Percentiles rank a stretch among this genome's conserved stretches.
Evolutionary conservation across 2,329 filamentous ascomycete genomes (phyloP).

Genomic region (Raffaelea ambrosiae): DNA sequence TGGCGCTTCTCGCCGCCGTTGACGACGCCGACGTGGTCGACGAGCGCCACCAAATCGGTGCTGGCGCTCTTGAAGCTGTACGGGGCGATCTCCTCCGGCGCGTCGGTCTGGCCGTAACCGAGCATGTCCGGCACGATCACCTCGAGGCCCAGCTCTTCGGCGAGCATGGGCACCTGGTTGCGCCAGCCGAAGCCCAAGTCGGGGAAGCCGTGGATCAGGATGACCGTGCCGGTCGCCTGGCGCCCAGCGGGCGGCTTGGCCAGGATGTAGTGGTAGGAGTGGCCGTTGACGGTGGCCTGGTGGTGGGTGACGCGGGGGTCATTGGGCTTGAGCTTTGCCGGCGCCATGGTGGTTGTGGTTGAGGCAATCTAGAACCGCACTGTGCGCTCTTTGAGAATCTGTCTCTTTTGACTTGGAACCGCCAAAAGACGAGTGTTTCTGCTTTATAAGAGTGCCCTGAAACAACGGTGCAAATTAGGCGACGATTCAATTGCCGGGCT

Average conservation of each 20-base stretch:
- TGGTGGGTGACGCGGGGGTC: conserved; percentile 60
- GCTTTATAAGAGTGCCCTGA: no score
- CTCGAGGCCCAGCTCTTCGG: conserved; percentile 60
- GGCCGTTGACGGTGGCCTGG: conserved; percentile 55
- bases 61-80: conserved; percentile 68
- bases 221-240: conserved; percentile 17
- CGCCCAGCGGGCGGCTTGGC: conserved; percentile 35
- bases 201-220: conserved; percentile 67
- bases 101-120: conserved; percentile 72
- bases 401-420: no score
- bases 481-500: no score
- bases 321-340: conserved; percentile 55
- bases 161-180: conserved; percentile 72
- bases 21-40: conserved; percentile 44
- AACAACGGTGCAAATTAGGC: no score
- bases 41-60: conserved; percentile 67
- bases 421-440: no score
- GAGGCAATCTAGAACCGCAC: no score
- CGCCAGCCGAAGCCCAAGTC: conserved; percentile 82
- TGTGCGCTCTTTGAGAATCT: no score
- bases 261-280: conserved; percentile 60
- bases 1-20: conserved; percentile 15
- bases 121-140: conserved; percentile 82
- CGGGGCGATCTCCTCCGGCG: conserved; percentile 49
- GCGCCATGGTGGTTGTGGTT: no score